Base-by-base conservation (phyloP, 2,329 filamentous ascomycete genomes). In the Fusarium protoensiforme region DNA sequence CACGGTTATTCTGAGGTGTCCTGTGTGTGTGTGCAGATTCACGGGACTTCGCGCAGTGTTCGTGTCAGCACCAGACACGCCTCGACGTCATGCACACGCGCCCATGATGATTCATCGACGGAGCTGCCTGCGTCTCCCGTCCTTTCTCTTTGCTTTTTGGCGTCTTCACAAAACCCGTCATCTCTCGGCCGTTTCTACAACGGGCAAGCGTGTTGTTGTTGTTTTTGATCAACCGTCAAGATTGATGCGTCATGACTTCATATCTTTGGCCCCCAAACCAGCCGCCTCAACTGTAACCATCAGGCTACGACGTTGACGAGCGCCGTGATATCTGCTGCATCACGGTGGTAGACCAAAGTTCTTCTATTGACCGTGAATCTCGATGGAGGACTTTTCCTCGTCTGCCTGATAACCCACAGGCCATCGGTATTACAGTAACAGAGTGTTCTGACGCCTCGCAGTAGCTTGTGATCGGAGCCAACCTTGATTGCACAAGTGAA, bases 71-170 rank as follows among this genome's bases (percentile, higher is more conserved):
- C 39, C 20, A 38, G 27, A 62, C 38, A 56, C 54, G 66, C 57
- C 43, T n/a, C 41, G 59, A 71, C 71, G 64, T 73, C 61, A 73
- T 73, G 51, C 36, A 58, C 18, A 38, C 57, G 36, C 61, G 61
- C n/a, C 39, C 29, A 27, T 46, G 41, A 75, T 75, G 72, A 75
- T 67, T 73, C 72, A 73, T 73, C 7, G 54, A 38, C n/a, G 29
- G 51, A 51, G 62, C 24, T 53, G 51, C 20, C 63, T 51, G 48
- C 33, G 18, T 38, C 13, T 38, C 22, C 29, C 9, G 46, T 51
- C 27, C n/a, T n/a, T n/a, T 36, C n/a, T 70, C 61, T 65, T 24
- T 62, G 65, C 69, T 69, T 61, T 65, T 73, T 68, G 18, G 7
- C 56, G 4, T 53, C 16, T 7, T 31, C 36, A 36, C 13, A 33